Evolutionary conservation across 1,284 basidiomycete genomes (phyloP).

Genomic region (Cutaneotrichosporon cutaneum): DNA sequence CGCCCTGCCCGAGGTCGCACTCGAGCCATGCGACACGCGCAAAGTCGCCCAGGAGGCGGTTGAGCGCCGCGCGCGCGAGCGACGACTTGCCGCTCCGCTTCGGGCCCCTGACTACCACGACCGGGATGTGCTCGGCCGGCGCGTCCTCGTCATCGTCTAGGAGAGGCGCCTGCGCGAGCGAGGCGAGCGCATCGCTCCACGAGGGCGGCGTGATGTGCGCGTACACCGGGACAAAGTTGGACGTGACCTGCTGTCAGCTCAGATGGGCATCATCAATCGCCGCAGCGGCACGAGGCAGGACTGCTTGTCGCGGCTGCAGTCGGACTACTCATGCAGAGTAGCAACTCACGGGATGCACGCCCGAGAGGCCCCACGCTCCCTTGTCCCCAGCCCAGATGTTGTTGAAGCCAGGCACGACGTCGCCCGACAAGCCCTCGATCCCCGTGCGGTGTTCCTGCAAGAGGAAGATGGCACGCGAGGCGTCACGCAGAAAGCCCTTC

Average conservation of each 20-base stretch:
- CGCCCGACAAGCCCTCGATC: conserved; percentile 40
- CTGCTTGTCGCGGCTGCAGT: no score
- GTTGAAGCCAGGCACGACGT: conserved; percentile 47
- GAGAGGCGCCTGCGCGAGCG: conserved; percentile 11
- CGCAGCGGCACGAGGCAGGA: neutral
- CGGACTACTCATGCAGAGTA: no score
- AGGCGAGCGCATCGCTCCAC: conserved; percentile 60
- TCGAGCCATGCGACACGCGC: conserved; percentile 82
- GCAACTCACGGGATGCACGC: conserved; percentile 62
- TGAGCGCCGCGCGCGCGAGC: conserved; percentile 72
- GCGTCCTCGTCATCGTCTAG: conserved; percentile 22
- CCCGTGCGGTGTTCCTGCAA: conserved; percentile 45
- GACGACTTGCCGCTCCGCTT: conserved; percentile 90
- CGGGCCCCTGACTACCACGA: conserved; percentile 71
- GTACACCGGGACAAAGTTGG: conserved; percentile 52
- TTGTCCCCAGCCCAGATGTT: conserved; percentile 44
- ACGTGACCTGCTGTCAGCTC: conserved; percentile 32
- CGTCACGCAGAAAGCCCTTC: conserved; percentile 18
- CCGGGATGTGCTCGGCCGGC: conserved; percentile 31
- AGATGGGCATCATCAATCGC: neutral
- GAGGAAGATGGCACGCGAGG: conserved; percentile 34
- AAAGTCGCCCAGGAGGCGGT: conserved; percentile 65
- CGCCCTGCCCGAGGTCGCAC: conserved; percentile 89
- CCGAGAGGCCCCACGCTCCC: conserved; percentile 56
- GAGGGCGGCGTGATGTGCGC: conserved; percentile 57